phyloP scores from a whole-genome alignment of 2,329 filamentous ascomycete genomes.

The Pyrenochaeta sp. region DNA sequence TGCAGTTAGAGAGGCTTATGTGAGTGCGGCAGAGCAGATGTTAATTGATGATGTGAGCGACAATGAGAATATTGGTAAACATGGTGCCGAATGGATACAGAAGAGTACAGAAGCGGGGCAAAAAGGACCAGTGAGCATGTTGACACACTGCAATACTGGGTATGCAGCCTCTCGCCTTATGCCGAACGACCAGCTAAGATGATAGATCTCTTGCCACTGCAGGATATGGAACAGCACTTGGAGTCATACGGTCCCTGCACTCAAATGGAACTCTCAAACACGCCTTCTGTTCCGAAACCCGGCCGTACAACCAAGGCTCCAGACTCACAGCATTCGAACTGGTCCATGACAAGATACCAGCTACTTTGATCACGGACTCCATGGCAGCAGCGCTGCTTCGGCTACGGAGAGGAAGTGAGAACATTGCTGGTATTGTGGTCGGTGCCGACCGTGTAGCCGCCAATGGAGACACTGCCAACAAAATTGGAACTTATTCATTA shows the following conservation, averaged over 20 bases:
- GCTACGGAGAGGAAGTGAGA: conserved; percentile 65
- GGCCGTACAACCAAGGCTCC: conserved; percentile 97
- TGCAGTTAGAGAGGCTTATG: conserved; percentile 73
- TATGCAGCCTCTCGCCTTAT: conserved; percentile 44
- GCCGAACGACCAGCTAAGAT: conserved; percentile 24
- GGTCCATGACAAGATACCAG: conserved; percentile 90
- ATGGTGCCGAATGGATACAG: conserved; percentile 85
- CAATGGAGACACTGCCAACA: conserved; percentile 98
- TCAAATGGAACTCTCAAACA: conserved; percentile 72
- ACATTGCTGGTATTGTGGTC: conserved; percentile 87
- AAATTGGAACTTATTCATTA: conserved; percentile 93
- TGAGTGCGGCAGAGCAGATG: conserved; percentile 84
- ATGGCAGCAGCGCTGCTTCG: conserved; percentile 92
- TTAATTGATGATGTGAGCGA: conserved; percentile 85
- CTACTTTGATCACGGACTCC: conserved; percentile 92
- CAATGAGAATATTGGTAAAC: conserved; percentile 83
- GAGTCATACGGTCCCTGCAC: conserved; percentile 87
- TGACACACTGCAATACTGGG: conserved; percentile 99
- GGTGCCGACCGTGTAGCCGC: conserved; percentile 94
- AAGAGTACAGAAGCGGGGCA: conserved; percentile 62
- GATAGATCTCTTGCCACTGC: conserved; percentile 87
- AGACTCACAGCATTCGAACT: conserved; percentile 95
- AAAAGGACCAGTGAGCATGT: conserved; percentile 73
- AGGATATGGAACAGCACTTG: conserved; percentile 95
- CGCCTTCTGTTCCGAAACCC: conserved; percentile 95